Percentiles rank a stretch among this genome's conserved stretches.
These are phyloP conservation scores for Cercospora citrullina DNA, from an alignment of 2,329 filamentous ascomycete genomes.

Conservation along the genomic window DNA sequence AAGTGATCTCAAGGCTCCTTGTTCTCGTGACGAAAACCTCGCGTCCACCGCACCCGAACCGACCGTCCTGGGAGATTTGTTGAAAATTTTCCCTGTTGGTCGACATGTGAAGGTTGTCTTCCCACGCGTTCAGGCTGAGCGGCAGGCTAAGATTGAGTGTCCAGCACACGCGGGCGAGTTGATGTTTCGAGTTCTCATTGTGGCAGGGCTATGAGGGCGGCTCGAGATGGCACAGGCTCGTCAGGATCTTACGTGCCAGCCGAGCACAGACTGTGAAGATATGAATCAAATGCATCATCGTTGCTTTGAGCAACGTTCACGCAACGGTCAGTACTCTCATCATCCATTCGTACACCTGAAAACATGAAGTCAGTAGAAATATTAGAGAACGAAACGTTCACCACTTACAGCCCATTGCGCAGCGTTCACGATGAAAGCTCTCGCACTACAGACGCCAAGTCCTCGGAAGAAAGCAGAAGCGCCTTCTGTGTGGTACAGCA, in stretches of 20 bases:
- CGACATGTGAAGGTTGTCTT: background rate
- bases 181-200: background rate
- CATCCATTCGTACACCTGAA: slow-evolving; percentile 72
- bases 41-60: background rate
- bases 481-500: slow-evolving; percentile 70
- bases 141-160: background rate
- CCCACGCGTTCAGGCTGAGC: background rate
- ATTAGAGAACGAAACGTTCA: background rate
- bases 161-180: background rate
- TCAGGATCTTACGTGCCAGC: background rate
- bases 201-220: background rate
- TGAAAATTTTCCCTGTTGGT: background rate
- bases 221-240: background rate
- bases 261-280: background rate
- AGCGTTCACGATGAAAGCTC: slow-evolving; percentile 91
- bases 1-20: too few species aligned
- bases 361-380: background rate
- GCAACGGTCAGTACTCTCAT: slow-evolving; percentile 53
- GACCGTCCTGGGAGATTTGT: background rate
- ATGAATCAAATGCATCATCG: background rate
- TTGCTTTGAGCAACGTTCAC: background rate
- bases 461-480: slow-evolving; percentile 78
- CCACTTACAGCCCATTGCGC: slow-evolving; percentile 74
- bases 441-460: slow-evolving; percentile 74
- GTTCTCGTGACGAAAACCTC: background rate